These are phyloP conservation scores for Beauveria rudraprayagi DNA, from an alignment of 2,329 filamentous ascomycete species.

Conservation along the genomic window DNA sequence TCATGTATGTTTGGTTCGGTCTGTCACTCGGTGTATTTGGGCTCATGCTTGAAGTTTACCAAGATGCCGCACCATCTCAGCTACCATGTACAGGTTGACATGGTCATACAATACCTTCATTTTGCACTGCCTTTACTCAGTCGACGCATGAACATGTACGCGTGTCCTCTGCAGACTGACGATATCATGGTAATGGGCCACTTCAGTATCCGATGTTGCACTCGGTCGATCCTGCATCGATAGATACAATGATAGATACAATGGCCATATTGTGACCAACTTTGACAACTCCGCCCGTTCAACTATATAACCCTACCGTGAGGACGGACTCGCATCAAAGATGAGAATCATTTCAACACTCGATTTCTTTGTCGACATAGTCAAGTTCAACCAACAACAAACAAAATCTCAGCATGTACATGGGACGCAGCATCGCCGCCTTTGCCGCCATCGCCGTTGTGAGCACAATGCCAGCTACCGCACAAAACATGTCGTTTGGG, in stretches of 20 bases:
- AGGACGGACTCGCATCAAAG: too few relatives aligned
- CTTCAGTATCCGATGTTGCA: too few relatives aligned
- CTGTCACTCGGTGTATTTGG: neutral
- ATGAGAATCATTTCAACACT: too few relatives aligned
- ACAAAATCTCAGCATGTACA: neutral
- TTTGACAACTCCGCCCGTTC: too few relatives aligned
- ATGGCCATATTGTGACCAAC: too few relatives aligned
- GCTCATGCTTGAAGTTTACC: neutral
- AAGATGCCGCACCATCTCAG: neutral
- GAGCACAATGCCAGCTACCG: neutral
- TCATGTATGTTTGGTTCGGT: neutral
- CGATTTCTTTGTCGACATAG: neutral
- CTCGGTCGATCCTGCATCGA: too few relatives aligned
- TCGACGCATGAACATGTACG: neutral
- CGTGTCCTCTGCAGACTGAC: neutral
- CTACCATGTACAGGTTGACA: neutral
- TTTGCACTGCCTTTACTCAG: neutral
- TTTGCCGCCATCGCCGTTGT: neutral
- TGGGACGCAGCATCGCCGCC: neutral
- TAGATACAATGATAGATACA: too few relatives aligned
- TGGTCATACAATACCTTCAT: too few relatives aligned
- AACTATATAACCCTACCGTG: too few relatives aligned
- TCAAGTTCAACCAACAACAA: neutral
- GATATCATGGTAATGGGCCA: too few relatives aligned
- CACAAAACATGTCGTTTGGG: neutral